Conservation (phyloP, 2,329 filamentous ascomycete genomes). For the Colletotrichum kahawae region DNA sequence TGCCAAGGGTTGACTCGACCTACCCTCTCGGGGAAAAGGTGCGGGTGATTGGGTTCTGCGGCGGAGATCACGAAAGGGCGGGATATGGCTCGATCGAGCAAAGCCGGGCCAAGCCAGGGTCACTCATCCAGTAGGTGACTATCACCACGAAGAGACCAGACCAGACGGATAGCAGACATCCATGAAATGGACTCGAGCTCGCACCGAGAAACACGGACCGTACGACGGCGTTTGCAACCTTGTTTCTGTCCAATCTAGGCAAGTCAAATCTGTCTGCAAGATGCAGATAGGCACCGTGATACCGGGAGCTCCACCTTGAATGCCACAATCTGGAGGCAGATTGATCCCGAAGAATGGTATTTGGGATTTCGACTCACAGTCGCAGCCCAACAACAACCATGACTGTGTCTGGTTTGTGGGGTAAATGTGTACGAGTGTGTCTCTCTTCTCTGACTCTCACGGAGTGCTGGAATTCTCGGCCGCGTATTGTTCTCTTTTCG, state of each 20-base stretch:
- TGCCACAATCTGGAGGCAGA: background rate
- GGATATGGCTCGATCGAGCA: background rate
- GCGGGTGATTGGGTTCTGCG: background rate
- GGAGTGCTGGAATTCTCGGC: background rate
- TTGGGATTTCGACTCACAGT: background rate
- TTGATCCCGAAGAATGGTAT: background rate
- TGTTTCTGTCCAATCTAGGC: constrained; percentile 15
- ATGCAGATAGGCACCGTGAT: constrained; percentile 17
- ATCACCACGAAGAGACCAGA: background rate
- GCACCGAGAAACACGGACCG: constrained; percentile 12
- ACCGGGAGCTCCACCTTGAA: constrained; percentile 13
- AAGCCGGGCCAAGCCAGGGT: background rate
- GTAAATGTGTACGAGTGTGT: background rate
- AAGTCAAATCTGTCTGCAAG: constrained; percentile 14
- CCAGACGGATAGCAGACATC: background rate
- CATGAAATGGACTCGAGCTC: background rate
- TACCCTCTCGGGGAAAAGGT: constrained; percentile 2
- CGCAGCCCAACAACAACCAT: background rate
- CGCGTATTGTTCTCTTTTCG: background rate
- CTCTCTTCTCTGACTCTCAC: background rate
- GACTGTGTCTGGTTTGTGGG: constrained; percentile 4
- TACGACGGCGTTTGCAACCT: constrained; percentile 12
- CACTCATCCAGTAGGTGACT: background rate
- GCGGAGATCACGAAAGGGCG: background rate
- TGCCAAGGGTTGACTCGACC: background rate